Base-by-base conservation (phyloP, 1,284 basidiomycete genomes). In the Schizopora paradoxa region DNA sequence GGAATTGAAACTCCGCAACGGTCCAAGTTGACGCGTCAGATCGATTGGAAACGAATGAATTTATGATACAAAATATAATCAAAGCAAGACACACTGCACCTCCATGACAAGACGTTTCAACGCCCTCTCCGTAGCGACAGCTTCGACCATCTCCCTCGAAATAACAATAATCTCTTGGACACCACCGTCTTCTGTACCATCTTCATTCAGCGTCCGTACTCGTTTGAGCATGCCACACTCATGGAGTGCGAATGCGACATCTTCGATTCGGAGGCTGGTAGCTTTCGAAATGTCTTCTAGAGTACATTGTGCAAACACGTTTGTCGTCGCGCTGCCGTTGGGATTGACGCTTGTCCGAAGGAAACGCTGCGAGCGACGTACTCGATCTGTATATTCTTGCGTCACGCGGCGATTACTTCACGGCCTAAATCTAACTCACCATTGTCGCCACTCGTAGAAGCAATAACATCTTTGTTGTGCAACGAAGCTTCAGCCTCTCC, bases 231-330 rank as follows among this genome's bases (percentile, higher is more conserved):
- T 67, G 13, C 92, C 91, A 43, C 87, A 84, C 61, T 96, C 91
- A 45, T 86, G 82, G 45, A 98, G 66, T 1, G 92, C 87, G 61
- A 93, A 90, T 0, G 90, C 85, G 0, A 85, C 79, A 60, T 98
- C 94, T 52, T 97, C 92, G 0, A 81, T 63, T 2, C 91, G 76
- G 43, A 98, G 66, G 62, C 89, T 83, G 33, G 90, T 91, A 10
- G 87, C 87, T 8, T 72, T 69, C 3, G 90, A 82, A 47, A 97
- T 77, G 26, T 88, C 79, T 10, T 68, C 68, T 13, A 92, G 70
- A 8, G 83, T 81, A 56, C 86, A 85, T 16, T 66, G 67, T 11
- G 87, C 71, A 36, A 74, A 66, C 49, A 82, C 72, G 53, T 88
- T 79, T 2, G 76, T 78, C 26, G 73, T 76, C 2, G 78, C 82